Base-by-base conservation (phyloP, 768 basidiomycete genomes). In the Tricholoma flavovirens region DNA sequence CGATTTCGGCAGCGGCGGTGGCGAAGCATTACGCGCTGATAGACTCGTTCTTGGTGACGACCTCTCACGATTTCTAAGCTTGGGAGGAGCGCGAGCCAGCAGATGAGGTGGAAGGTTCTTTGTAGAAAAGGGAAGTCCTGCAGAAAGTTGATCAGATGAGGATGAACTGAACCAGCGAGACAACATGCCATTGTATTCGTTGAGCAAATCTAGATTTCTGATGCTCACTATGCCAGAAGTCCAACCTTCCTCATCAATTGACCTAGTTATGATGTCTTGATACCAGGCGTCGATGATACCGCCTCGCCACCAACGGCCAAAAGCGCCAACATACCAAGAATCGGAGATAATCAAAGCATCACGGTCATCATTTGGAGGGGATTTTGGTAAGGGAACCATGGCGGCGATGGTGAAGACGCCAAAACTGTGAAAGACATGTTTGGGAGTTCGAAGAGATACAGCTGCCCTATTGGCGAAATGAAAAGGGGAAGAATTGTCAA, bases 381-480 rank as follows among this genome's bases (percentile, higher is more conserved):
- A 66, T 66, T 75, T 75, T 56, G 77, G 69, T 55, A 78, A 74
- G 55, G 87, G 88, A 19, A 84, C 74, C 72, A 87, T 82, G 48
- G 84, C 81, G 40, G 93, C 95, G 67, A 97, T 77, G 48, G 93
- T 92, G 69, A 93, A 90, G 60, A 98, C 75, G 43, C 84, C 88
- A 67, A 94, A 90, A 63, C 83, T 88, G 62, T 89, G 87, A 69
- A 94, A 91, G 62, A 88, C 82, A 69, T 83, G 91, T 67, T 87
- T 85, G 15, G 95, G 94, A 2, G 96, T 99, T 56, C 92, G 88
- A 46, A 99, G 81, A 2, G 92, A 90, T 57, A 99, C 84, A 29
- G 93, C 87, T 60, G 95, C 93, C 62, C 93, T 89, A 73, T 90
- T 96, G 51, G 90, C 84, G 69, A 99, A 99, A 70, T 90, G 90